phyloP scores from a whole-genome alignment of 2,329 filamentous ascomycete species.

The Fusarium marasasianum region DNA sequence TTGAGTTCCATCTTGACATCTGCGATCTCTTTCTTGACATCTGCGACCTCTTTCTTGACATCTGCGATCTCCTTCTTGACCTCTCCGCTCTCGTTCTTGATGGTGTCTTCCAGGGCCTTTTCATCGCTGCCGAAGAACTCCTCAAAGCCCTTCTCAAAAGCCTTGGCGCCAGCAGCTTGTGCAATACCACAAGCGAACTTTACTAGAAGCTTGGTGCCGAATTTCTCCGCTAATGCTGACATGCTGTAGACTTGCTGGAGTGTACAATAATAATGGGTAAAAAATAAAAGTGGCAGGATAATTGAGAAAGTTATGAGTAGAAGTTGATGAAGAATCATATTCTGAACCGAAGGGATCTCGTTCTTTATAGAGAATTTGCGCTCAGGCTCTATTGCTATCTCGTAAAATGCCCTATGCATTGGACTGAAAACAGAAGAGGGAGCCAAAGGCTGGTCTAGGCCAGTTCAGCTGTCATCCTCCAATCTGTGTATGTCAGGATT shows the following conservation, averaged over 20 bases:
- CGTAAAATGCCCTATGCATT: fast-evolving
- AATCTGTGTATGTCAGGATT: too few relatives aligned
- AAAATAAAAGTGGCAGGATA: background rate
- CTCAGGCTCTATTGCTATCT: fast-evolving
- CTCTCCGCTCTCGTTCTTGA: too few relatives aligned
- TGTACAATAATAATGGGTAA: background rate
- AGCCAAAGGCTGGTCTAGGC: background rate
- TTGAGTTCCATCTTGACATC: background rate
- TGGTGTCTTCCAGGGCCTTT: too few relatives aligned
- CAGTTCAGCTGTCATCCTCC: fast-evolving
- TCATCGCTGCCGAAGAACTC: background rate
- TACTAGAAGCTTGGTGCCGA: background rate
- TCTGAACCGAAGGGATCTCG: background rate
- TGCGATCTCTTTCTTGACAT: background rate
- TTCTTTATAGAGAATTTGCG: fast-evolving
- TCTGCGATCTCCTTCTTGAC: too few relatives aligned
- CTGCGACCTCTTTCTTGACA: too few relatives aligned
- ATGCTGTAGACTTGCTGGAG: background rate
- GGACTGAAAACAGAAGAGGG: background rate
- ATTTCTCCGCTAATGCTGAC: background rate
- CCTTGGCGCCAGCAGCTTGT: fast-evolving
- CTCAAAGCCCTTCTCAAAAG: background rate
- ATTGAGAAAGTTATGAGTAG: background rate
- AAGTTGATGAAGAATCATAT: background rate
- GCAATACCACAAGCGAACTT: background rate